Percentiles rank a stretch among this genome's conserved stretches.
Evolutionary conservation across 345 rosid species (phyloP).

Genomic region (Firmiana major): DNA sequence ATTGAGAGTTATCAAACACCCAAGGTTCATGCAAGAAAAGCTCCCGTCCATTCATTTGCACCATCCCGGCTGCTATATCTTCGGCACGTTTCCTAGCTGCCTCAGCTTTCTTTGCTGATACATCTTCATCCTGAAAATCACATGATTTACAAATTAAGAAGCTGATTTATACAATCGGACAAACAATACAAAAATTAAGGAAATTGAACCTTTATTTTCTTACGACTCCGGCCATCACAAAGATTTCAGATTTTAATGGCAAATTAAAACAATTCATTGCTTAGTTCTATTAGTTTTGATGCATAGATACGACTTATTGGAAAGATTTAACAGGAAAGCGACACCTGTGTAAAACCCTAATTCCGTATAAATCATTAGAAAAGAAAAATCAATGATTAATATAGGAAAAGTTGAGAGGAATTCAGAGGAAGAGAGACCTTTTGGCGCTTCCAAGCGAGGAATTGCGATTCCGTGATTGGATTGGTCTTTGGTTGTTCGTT

Average conservation of each 20-base stretch:
- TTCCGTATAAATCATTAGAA: not conserved
- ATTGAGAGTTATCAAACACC: constrained; percentile 68
- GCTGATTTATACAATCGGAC: not conserved
- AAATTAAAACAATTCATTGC: not conserved
- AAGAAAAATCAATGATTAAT: not conserved
- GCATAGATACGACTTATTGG: not conserved
- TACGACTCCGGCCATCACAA: not conserved
- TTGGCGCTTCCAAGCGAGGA: constrained; percentile 65
- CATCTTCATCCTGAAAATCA: constrained; percentile 57
- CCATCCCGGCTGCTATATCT: constrained; percentile 72
- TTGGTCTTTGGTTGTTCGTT: constrained; percentile 20
- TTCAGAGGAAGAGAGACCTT: constrained; percentile 26
- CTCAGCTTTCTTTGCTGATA: constrained; percentile 62
- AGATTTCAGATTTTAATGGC: not conserved
- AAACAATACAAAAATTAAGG: not conserved
- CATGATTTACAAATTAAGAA: not conserved
- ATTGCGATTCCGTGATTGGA: constrained; percentile 44
- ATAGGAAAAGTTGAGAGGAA: not conserved
- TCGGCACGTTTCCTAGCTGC: constrained; percentile 73
- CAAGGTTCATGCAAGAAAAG: constrained; percentile 77
- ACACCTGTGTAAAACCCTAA: not conserved
- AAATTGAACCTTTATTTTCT: not conserved
- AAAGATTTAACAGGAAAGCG: not conserved
- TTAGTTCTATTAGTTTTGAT: not conserved
- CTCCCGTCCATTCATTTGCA: constrained; percentile 85